Evolutionary conservation across 805 yeast species (phyloP), one percentile per base, ranked within the genome.

Genomic region (Lipomyces sp.): DNA sequence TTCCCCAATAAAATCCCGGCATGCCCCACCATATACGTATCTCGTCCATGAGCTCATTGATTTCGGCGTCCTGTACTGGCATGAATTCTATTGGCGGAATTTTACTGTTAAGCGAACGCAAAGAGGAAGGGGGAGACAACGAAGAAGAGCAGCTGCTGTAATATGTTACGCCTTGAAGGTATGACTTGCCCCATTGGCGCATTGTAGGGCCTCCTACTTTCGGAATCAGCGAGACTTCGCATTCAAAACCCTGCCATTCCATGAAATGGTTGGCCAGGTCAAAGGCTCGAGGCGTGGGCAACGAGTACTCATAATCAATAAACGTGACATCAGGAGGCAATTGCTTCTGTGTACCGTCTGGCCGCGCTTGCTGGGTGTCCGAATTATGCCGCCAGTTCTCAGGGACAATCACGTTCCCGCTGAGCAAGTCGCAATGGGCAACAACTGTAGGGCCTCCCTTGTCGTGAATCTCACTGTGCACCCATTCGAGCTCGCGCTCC

Each of bases 1-100:
- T 75, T 1, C 91, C 90, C 93, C 93, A 84, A 64, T 83, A 84
- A 61, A 84, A 82, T 0, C 91, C 93, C 0, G 93, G 93, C 68
- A 84, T 68, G 0, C 93, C 93, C 70, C 83, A 85, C 70, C 77
- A 83, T 3, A 74, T 64, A 13, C 70, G 66, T 21, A 85, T 74
- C 63, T 84, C 90, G 11, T 70, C 65, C 19, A 84, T 76, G 28
- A 84, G 67, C 0, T 53, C 56, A 46, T 73, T 73, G 4, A 82
- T 68, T 22, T 70, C 61, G 7, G 41, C 63, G 62, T 57, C 63
- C 1, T 62, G 14, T 3, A 51, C 51, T 2, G 58, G 22, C 21
- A 11, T 31, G 39, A 7, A 13, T 19, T 37, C 19, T 28, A 4
- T 6, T 3, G 3, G n/a, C 18, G 8, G 13, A 36, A 8, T 23